phyloP scores from a whole-genome alignment of 495 filamentous ascomycete genomes.

The Friedmanniomyces endolithicus region DNA sequence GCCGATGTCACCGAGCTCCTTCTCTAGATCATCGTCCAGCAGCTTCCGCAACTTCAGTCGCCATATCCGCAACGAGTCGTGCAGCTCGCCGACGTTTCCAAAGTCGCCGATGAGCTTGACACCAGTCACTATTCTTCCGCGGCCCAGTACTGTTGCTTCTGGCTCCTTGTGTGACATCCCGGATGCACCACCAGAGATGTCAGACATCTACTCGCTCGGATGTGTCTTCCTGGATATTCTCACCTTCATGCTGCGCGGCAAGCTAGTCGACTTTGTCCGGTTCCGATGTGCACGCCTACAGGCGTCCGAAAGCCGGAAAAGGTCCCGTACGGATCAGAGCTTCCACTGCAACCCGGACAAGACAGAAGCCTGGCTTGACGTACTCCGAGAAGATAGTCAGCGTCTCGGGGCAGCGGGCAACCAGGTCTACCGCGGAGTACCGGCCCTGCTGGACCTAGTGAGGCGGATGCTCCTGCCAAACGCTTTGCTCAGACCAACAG shows the following conservation, averaged over 20 bases:
- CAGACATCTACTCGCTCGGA: constrained; percentile 70
- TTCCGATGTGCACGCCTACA: constrained; percentile 60
- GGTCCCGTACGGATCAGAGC: constrained; percentile 42
- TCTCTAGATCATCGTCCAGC: neutral
- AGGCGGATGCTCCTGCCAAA: constrained; percentile 26
- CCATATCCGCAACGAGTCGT: constrained; percentile 1
- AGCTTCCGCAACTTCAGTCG: constrained; percentile 21
- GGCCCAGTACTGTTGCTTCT: constrained; percentile 7
- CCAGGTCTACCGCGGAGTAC: constrained; percentile 23
- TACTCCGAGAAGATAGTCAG: constrained; percentile 36
- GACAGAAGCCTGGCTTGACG: constrained; percentile 64
- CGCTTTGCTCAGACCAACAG: constrained; percentile 23
- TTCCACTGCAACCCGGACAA: constrained; percentile 75
- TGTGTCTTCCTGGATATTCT: constrained; percentile 58
- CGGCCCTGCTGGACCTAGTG: constrained; percentile 24
- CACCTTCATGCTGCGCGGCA: constrained; percentile 60
- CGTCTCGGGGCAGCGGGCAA: constrained; percentile 13
- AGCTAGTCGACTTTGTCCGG: constrained; percentile 53
- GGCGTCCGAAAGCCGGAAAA: constrained; percentile 18
- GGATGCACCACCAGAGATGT: constrained; percentile 22
- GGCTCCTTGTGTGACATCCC: constrained; percentile 9
- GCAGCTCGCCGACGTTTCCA: neutral
- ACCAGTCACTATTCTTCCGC: constrained; percentile 2
- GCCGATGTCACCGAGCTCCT: neutral
- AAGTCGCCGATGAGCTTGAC: constrained; percentile 2